phyloP scores from a whole-genome alignment of 2,329 filamentous ascomycete genomes.

The Calonectria ilicicola region DNA sequence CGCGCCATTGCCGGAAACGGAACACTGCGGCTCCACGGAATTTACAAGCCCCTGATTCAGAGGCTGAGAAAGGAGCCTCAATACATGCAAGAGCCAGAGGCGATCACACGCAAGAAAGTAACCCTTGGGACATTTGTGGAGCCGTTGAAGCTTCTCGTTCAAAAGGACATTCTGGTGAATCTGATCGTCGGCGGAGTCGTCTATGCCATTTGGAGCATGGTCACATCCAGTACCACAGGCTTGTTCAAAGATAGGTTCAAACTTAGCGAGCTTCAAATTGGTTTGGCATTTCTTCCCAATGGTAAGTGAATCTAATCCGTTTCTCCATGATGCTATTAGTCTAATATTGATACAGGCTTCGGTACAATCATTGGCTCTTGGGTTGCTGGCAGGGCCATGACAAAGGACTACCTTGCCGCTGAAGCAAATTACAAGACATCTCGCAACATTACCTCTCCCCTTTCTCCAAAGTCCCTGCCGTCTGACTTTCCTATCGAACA shows the following conservation, averaged over 20 bases:
- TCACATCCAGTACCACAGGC: constrained; percentile 10
- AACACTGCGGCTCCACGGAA: not conserved
- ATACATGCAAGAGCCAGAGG: not conserved
- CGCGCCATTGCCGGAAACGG: constrained; percentile 19
- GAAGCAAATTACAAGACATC: not conserved
- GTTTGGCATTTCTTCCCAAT: constrained; percentile 19
- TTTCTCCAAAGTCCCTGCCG: constrained; percentile 1
- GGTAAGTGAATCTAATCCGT: not conserved
- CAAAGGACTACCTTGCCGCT: constrained; percentile 7
- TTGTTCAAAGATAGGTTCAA: constrained; percentile 3
- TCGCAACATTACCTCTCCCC: not conserved
- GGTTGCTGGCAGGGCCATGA: constrained; percentile 7
- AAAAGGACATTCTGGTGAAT: constrained; percentile 17
- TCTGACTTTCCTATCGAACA: constrained; percentile 17
- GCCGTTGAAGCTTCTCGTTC: constrained; percentile 8
- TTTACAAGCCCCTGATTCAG: constrained; percentile 16
- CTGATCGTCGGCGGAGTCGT: constrained; percentile 8
- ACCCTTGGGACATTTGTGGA: not conserved
- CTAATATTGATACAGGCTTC: not conserved
- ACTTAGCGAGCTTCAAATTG: constrained; percentile 7
- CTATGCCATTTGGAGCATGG: constrained; percentile 24
- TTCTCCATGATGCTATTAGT: not conserved
- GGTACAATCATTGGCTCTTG: constrained; percentile 14
- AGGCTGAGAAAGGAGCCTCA: not conserved
- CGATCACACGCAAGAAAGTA: not conserved